phyloP scores from a whole-genome alignment of 1,284 basidiomycete species.

The Tilletia setariae region DNA sequence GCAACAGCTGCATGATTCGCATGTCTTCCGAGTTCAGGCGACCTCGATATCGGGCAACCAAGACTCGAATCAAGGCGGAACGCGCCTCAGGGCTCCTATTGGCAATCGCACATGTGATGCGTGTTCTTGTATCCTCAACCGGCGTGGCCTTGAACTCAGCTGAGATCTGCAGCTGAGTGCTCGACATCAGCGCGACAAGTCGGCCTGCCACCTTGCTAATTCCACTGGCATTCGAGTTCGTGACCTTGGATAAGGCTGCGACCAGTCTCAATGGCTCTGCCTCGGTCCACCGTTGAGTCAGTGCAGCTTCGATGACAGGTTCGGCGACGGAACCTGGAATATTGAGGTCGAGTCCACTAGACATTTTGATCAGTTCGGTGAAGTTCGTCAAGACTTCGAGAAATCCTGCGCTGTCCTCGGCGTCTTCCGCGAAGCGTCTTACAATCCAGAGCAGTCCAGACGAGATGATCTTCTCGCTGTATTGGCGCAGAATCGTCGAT shows the following conservation, averaged over 20 bases:
- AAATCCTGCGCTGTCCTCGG: conserved; percentile 32
- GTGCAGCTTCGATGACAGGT: conserved; percentile 66
- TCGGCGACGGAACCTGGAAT: conserved; percentile 69
- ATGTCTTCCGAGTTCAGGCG: not conserved
- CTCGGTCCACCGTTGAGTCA: conserved; percentile 64
- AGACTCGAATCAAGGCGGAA: conserved; percentile 50
- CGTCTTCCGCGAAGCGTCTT: conserved; percentile 54
- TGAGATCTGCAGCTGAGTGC: not conserved
- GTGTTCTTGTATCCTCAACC: conserved; percentile 61
- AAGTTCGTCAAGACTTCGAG: conserved; percentile 17
- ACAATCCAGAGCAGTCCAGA: conserved; percentile 49
- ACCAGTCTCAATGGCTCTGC: conserved; percentile 60
- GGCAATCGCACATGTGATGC: conserved; percentile 66
- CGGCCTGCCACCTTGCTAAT: conserved; percentile 60
- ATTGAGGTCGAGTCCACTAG: conserved; percentile 16
- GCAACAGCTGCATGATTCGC: not conserved
- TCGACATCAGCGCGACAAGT: not conserved
- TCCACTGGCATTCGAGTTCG: conserved; percentile 55
- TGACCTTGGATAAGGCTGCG: conserved; percentile 55
- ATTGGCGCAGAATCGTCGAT: not conserved
- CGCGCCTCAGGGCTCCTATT: conserved; percentile 66
- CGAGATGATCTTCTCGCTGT: not conserved
- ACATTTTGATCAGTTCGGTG: not conserved
- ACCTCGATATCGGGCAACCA: not conserved
- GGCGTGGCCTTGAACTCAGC: not conserved